Conservation (phyloP, 2,329 filamentous ascomycete genomes). For the Penicillium hesseltinei region DNA sequence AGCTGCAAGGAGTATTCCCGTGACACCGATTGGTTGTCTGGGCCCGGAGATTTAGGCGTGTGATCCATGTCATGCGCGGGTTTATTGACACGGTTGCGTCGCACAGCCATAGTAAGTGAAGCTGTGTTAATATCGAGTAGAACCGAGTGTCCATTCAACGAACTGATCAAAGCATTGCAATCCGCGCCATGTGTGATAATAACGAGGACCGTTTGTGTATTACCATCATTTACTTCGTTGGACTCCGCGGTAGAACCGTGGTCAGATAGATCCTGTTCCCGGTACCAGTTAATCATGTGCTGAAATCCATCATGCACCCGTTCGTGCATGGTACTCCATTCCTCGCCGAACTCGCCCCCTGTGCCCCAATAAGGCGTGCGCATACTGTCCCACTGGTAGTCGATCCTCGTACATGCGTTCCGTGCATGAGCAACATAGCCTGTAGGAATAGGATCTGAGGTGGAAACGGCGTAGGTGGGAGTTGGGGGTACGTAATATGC, state of each 20-base stretch:
- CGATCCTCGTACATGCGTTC: slow-evolving; percentile 80
- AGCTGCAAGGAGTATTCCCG: slow-evolving; percentile 59
- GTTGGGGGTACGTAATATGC: slow-evolving; percentile 69
- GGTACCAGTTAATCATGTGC: slow-evolving; percentile 81
- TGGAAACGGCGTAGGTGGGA: slow-evolving; percentile 79
- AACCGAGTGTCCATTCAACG: slow-evolving; percentile 86
- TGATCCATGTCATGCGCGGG: slow-evolving; percentile 7
- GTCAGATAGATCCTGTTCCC: slow-evolving; percentile 39
- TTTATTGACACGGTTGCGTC: slow-evolving; percentile 45
- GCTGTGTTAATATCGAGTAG: slow-evolving; percentile 87
- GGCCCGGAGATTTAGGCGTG: slow-evolving; percentile 7
- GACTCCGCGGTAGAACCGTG: slow-evolving; percentile 13
- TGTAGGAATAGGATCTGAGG: slow-evolving; percentile 74
- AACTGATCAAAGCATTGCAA: slow-evolving; percentile 91
- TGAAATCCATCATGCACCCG: slow-evolving; percentile 79
- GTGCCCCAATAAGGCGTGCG: slow-evolving; percentile 77
- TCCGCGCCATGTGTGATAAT: slow-evolving; percentile 93
- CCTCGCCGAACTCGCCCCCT: slow-evolving; percentile 83
- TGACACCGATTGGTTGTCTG: slow-evolving; percentile 38
- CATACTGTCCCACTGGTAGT: slow-evolving; percentile 96
- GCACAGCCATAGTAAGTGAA: slow-evolving; percentile 82
- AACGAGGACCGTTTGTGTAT: slow-evolving; percentile 75
- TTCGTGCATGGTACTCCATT: slow-evolving; percentile 94
- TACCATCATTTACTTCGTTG: slow-evolving; percentile 49
- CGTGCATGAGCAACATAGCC: slow-evolving; percentile 89